Conservation (phyloP, 2,329 filamentous ascomycete species). For the Ophiostoma novo-ulmi region DNA sequence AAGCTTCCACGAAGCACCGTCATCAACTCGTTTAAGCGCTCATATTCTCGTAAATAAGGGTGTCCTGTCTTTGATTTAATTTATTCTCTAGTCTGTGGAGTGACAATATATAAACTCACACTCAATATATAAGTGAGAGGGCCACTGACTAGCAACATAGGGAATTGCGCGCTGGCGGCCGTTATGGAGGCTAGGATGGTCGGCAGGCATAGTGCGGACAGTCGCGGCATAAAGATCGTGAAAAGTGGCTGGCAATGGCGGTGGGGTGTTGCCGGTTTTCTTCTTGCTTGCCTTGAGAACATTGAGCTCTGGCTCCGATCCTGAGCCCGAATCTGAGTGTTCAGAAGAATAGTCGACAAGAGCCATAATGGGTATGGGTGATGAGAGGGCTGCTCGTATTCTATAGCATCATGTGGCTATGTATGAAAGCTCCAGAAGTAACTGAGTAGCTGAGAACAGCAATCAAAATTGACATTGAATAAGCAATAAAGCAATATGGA, state of each 20-base stretch:
- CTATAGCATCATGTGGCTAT: neutral
- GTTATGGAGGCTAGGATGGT: constrained; percentile 79
- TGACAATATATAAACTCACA: constrained; percentile 53
- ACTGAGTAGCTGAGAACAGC: neutral
- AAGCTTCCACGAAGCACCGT: constrained; percentile 20
- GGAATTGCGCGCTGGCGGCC: constrained; percentile 77
- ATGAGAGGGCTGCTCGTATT: neutral
- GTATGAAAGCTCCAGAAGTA: neutral
- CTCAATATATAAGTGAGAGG: constrained; percentile 85
- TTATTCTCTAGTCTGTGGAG: neutral
- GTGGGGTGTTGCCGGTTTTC: constrained; percentile 40
- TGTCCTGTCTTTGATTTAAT: constrained; percentile 43
- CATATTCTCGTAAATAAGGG: constrained; percentile 36
- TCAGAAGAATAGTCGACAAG: constrained; percentile 40
- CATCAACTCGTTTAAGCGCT: neutral
- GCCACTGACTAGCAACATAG: constrained; percentile 87
- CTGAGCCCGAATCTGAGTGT: constrained; percentile 15
- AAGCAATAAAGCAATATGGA: neutral
- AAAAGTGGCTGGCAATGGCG: constrained; percentile 73
- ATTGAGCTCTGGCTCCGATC: neutral
- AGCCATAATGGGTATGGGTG: neutral
- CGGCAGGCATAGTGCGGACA: constrained; percentile 67
- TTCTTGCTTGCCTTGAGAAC: neutral
- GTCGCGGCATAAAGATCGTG: constrained; percentile 85
- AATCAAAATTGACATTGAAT: neutral